Conservation (phyloP, 192 early-diverging fungal species). For the Linnemannia elongata region DNA sequence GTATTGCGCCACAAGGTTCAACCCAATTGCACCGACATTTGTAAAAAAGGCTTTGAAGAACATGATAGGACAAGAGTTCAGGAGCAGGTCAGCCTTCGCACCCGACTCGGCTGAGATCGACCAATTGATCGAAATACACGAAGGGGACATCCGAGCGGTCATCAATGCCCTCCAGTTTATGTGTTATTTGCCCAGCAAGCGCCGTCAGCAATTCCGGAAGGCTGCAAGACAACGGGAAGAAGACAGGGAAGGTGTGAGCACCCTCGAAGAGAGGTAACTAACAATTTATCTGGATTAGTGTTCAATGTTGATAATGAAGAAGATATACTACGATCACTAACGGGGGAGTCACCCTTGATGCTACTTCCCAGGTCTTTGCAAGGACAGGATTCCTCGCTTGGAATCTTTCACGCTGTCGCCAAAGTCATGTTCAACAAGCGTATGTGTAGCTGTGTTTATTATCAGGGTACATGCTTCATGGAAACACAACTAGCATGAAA, state of each 20-base stretch:
- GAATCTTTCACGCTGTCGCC: constrained; percentile 74
- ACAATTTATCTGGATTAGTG: background rate
- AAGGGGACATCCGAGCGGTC: constrained; percentile 71
- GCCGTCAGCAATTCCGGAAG: constrained; percentile 22
- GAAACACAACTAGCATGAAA: background rate
- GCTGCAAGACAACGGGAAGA: constrained; percentile 16
- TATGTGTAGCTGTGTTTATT: background rate
- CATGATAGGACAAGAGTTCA: constrained; percentile 55
- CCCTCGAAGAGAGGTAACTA: constrained; percentile 28
- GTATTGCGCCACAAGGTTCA: constrained; percentile 58
- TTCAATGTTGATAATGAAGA: background rate
- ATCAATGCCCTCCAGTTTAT: constrained; percentile 70
- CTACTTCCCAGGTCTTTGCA: background rate
- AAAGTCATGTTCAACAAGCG: constrained; percentile 74
- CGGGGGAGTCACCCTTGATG: too few relatives aligned
- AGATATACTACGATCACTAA: background rate
- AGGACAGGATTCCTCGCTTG: constrained; percentile 60
- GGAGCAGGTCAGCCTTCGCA: background rate
- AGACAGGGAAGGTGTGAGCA: constrained; percentile 9
- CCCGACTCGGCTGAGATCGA: constrained; percentile 48
- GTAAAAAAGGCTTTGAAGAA: constrained; percentile 69
- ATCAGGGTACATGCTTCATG: background rate
- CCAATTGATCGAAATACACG: constrained; percentile 59
- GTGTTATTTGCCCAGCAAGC: constrained; percentile 25
- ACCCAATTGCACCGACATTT: constrained; percentile 74